Evolutionary conservation across 176 grass and related monocot genomes (phyloP).

Genomic region (Eleusine indica): DNA sequence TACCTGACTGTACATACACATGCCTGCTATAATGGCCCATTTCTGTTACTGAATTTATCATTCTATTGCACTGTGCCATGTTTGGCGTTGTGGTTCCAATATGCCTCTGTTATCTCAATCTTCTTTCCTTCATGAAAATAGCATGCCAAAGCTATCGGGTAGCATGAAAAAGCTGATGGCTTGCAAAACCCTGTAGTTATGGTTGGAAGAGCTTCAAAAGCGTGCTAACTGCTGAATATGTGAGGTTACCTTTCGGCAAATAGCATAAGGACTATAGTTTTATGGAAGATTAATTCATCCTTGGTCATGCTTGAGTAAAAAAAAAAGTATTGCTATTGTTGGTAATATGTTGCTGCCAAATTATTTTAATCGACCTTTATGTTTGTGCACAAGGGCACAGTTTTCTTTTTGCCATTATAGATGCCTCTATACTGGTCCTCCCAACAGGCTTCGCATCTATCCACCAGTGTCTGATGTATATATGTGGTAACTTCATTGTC

Average conservation of each 20-base stretch:
- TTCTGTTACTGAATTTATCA: slow-evolving; percentile 28
- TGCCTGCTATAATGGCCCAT: slow-evolving; percentile 17
- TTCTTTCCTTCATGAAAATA: slow-evolving; percentile 22
- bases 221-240: slow-evolving; percentile 20
- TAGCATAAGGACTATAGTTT: slow-evolving; percentile 18
- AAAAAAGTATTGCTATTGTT: slow-evolving; percentile 7
- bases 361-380: slow-evolving; percentile 24
- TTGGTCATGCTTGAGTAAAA: slow-evolving; percentile 23
- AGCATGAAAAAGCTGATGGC: not conserved
- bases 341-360: slow-evolving; percentile 23
- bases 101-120: slow-evolving; percentile 5
- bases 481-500: slow-evolving; percentile 6
- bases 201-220: slow-evolving; percentile 28
- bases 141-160: not conserved
- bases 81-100: slow-evolving; percentile 9
- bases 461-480: slow-evolving; percentile 3
- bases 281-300: slow-evolving; percentile 32
- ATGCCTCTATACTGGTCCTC: not conserved
- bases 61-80: not conserved
- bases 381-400: not conserved
- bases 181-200: slow-evolving; percentile 27
- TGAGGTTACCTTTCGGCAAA: slow-evolving; percentile 14
- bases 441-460: slow-evolving; percentile 14
- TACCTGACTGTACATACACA: slow-evolving; percentile 52
- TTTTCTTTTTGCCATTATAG: slow-evolving; percentile 18